A percentile compares a stretch with the other conserved stretches of the same genome.
These are phyloP conservation scores for Puccinia triticina DNA, from an alignment of 1,284 basidiomycete genomes.

Conservation along the genomic window DNA sequence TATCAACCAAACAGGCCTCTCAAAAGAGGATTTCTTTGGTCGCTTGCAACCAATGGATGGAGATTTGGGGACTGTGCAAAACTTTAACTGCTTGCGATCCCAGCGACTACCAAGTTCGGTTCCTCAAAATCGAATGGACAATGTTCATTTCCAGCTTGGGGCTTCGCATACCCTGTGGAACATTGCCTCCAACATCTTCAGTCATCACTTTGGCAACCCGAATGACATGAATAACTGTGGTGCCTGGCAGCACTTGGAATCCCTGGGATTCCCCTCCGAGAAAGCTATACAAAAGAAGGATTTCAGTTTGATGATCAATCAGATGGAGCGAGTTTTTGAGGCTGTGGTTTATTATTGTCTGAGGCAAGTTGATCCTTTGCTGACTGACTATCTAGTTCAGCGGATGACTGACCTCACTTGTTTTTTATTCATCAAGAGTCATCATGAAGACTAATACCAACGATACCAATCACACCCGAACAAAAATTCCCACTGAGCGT, in stretches of 20 bases:
- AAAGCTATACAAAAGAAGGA: slow-evolving; percentile 7
- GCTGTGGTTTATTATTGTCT: slow-evolving; percentile 20
- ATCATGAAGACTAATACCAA: background rate
- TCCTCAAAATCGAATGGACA: background rate
- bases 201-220: slow-evolving; percentile 9
- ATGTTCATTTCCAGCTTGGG: slow-evolving; percentile 13
- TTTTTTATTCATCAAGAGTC: background rate
- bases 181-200: slow-evolving; percentile 13
- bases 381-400: background rate
- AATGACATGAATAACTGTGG: slow-evolving; percentile 8
- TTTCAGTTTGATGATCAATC: slow-evolving; percentile 8
- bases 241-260: slow-evolving; percentile 3
- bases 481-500: background rate
- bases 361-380: background rate
- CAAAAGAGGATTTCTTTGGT: background rate
- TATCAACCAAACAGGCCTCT: background rate
- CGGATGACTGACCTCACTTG: no score
- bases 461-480: background rate
- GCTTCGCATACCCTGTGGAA: slow-evolving; percentile 39
- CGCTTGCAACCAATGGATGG: slow-evolving; percentile 8
- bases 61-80: background rate
- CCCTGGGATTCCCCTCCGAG: background rate
- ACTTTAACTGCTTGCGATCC: slow-evolving; percentile 14
- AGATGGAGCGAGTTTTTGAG: slow-evolving; percentile 9
- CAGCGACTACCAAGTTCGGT: background rate